phyloP scores from a whole-genome alignment of 768 basidiomycete species.

The Artomyces pyxidatus region DNA sequence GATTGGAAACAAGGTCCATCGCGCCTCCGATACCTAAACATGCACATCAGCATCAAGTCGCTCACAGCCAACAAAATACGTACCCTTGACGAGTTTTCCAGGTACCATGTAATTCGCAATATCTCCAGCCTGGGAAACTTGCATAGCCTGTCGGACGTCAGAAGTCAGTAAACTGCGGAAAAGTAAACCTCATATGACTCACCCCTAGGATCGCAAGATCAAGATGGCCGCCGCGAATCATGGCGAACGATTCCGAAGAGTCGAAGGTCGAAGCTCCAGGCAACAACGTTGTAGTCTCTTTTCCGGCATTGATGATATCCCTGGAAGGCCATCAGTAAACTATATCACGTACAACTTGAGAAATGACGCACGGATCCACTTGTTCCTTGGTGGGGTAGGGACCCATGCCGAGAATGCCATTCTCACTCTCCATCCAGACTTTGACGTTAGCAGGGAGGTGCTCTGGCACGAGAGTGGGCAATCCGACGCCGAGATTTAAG shows the following conservation, averaged over 20 bases:
- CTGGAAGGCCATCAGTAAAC: slow-evolving; percentile 26
- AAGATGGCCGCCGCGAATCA: slow-evolving; percentile 95
- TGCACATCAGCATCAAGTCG: neutral
- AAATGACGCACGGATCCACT: slow-evolving; percentile 58
- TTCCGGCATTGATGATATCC: slow-evolving; percentile 89
- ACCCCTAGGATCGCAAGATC: slow-evolving; percentile 87
- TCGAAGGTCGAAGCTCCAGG: slow-evolving; percentile 88
- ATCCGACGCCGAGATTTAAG: slow-evolving; percentile 82
- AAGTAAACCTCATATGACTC: slow-evolving; percentile 23
- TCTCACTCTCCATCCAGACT: slow-evolving; percentile 85
- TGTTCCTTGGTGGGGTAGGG: slow-evolving; percentile 75
- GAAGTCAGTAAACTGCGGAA: neutral
- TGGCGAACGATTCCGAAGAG: slow-evolving; percentile 87
- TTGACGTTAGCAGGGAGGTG: slow-evolving; percentile 62
- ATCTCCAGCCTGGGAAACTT: slow-evolving; percentile 86
- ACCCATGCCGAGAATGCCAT: slow-evolving; percentile 81
- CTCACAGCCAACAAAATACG: neutral
- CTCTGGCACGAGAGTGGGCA: slow-evolving; percentile 83
- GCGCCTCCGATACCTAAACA: slow-evolving; percentile 83
- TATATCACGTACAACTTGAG: neutral
- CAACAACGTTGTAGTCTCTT: slow-evolving; percentile 85
- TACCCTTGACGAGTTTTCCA: slow-evolving; percentile 80
- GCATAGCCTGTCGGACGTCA: slow-evolving; percentile 60
- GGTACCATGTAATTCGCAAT: slow-evolving; percentile 98
- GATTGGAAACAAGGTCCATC: slow-evolving; percentile 93